A percentile compares a stretch with the other conserved stretches of the same genome.
Conservation (phyloP, 2,329 filamentous ascomycete species). For the Aspergillus sp. region DNA sequence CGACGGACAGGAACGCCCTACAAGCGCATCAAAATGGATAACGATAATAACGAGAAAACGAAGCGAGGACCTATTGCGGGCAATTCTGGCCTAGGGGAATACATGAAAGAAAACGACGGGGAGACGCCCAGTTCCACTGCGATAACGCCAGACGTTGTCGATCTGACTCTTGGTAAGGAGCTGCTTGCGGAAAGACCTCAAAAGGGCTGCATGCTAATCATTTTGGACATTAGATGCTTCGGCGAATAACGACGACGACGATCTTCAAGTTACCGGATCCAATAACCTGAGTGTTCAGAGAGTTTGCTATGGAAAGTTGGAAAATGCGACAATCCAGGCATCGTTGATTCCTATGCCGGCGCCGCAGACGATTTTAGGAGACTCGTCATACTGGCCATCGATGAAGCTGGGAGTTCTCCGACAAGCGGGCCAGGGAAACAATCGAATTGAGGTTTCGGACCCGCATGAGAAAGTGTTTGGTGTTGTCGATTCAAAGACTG, state of each 20-base stretch:
- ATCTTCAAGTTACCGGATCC: constrained; percentile 48
- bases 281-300: constrained; percentile 65
- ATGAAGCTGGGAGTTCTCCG: constrained; percentile 72
- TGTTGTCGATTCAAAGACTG: constrained; percentile 66
- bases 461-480: constrained; percentile 71
- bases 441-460: constrained; percentile 70
- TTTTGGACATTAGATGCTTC: constrained; percentile 17
- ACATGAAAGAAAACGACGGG: constrained; percentile 65
- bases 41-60: constrained; percentile 45
- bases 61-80: constrained; percentile 46
- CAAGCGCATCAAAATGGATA: constrained; percentile 64
- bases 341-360: constrained; percentile 69
- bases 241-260: constrained; percentile 34
- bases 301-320: constrained; percentile 78
- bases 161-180: constrained; percentile 42
- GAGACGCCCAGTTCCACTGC: constrained; percentile 41
- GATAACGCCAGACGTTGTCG: constrained; percentile 52
- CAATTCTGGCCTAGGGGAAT: constrained; percentile 61
- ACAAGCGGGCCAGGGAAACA: constrained; percentile 54
- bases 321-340: constrained; percentile 66
- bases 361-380: constrained; percentile 57
- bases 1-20: constrained; percentile 61
- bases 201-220: constrained; percentile 19
- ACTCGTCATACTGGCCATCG: constrained; percentile 60
- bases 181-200: not conserved